Base-by-base conservation (phyloP, 2,329 filamentous ascomycete genomes). In the Cytospora piceicola region DNA sequence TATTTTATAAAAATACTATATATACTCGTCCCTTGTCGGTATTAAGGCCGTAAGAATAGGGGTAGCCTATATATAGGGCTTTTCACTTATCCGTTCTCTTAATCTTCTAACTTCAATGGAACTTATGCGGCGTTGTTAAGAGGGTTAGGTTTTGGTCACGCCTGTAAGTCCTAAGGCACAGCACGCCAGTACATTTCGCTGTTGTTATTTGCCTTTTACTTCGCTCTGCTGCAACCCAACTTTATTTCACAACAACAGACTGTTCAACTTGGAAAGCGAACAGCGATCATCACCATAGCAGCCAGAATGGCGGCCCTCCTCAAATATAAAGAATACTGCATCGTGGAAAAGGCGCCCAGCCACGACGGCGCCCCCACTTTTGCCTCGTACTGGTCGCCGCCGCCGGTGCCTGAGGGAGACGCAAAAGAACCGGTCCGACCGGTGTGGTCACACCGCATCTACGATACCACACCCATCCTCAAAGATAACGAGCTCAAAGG, bases 301-400 rank as follows among this genome's bases (percentile, higher is more conserved):
- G 17, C 17, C 8, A 46, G 5, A 46, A 46, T 46, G 39, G 11
- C 39, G 17, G 39, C 39, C 39, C 39, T 15, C 39, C 39, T 46
- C 2, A 46, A 46, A 46, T 46, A 46, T 46, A n/a, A 46, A 46
- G 2, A 46, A 46, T 46, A 46, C 39, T 46, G 8, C 20, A 46
- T 58, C 55, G 55, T 58, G 27, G 55, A 58, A 34, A 15, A 58
- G 30, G 55, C 55, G 29, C 55, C 55, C 29, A 58, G 55, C 55
- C 29, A 58, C 29, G 55, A 58, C 55, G 32, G 55, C 29, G 55
- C 55, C 34, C 55, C 55, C 12, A 32, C 27, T 34, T 58, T 58
- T 34, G 34, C 55, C 29, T 29, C 55, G 27, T 58, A 58, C 30
- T 32, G 29, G 27, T 29, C 34, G 27, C 39, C 20, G 39, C 5